Conservation (phyloP, 169 alveolate species). For the Plasmodium gaboni region DNA sequence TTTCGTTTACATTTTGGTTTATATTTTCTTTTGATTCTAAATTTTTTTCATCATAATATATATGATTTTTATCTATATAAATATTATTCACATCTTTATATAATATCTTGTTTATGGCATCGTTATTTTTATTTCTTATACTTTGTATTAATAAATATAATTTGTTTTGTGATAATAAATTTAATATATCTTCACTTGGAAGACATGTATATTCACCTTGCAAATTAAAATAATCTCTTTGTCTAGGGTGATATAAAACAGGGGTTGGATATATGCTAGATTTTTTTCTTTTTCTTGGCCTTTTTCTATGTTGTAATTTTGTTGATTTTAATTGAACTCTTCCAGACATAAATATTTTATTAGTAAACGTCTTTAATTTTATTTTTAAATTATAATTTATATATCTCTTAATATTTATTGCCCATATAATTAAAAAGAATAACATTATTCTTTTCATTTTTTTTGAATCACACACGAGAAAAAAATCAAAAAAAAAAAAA, state of each 20-base stretch:
- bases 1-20: background rate
- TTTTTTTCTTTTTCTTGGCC: conserved; percentile 73
- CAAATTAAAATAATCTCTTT: conserved; percentile 66
- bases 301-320: conserved; percentile 67
- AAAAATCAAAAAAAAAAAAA: too few relatives aligned
- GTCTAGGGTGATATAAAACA: conserved; percentile 70
- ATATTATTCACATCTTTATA: conserved; percentile 68
- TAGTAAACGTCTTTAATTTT: conserved; percentile 23
- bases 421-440: conserved; percentile 16
- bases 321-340: conserved; percentile 76
- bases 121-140: conserved; percentile 53
- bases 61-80: conserved; percentile 46
- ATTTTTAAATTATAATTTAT: conserved; percentile 43
- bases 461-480: background rate
- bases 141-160: conserved; percentile 28
- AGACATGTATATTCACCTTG: conserved; percentile 74
- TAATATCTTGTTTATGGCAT: conserved; percentile 34
- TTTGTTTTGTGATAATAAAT: conserved; percentile 60
- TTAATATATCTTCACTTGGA: conserved; percentile 52
- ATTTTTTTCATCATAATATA: conserved; percentile 35
- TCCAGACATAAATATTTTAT: conserved; percentile 69
- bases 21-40: background rate
- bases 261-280: conserved; percentile 74
- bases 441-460: conserved; percentile 57
- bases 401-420: conserved; percentile 31